Evolutionary conservation across 768 basidiomycete genomes (phyloP), one percentile per base, ranked within the genome.

Genomic region (Tricholomella constricta): DNA sequence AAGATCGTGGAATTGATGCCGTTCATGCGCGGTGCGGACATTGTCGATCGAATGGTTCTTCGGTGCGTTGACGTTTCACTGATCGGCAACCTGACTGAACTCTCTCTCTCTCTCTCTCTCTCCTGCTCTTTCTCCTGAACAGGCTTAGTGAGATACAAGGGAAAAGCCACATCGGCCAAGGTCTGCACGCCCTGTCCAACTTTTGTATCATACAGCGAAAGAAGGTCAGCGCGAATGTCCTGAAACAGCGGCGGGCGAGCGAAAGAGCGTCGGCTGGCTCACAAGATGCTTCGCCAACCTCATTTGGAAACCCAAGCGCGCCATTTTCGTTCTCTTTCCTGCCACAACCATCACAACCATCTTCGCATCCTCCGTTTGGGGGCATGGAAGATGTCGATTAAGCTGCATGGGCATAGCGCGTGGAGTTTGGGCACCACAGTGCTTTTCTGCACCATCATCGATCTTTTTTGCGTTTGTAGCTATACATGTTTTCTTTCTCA

Each of bases 1-100:
- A 78, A 79, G 54, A 59, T 80, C 10, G 27, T 81, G 11, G 72
- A 73, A 34, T 58, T 75, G 43, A 84, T 89, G 84, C 84, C 85
- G 1, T 87, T 77, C 60, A 57, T 88, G 42, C 67, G 71, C 9
- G 77, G 67, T 6, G 45, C 52, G 1, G 86, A 88, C 53, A 64
- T 84, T 10, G 75, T 80, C 1, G 77, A 77, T 14, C 83, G 83
- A 61, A 83, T 89, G 81, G 63, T 76, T 1, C 57, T 55, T 35
- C 74, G 79, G 86, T 84, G 45, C 22, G 77, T 67, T 46, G 25
- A 14, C 41, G 34, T 52, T 51, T 11, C 17, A 14, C 37, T 50
- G 36, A 17, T 45, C 40, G 1, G 2, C 8, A 15, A 11, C 19
- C 22, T 17, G 2, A 19, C 27, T 44, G 45, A 31, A n/a, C n/a